phyloP scores from a whole-genome alignment of 140 eudicot species.

The Senecio squalidus region DNA sequence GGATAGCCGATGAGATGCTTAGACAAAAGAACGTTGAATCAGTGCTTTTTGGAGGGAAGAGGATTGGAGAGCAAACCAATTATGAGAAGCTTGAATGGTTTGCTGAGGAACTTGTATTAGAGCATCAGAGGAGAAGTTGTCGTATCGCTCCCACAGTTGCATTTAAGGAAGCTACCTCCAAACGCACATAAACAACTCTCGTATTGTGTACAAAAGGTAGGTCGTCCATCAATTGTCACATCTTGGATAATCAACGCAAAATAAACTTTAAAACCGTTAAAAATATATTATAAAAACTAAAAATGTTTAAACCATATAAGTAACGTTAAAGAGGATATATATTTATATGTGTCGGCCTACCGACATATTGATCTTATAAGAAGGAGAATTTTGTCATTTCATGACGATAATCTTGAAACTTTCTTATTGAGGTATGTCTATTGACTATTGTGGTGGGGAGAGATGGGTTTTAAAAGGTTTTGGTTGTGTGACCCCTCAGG shows the following conservation, averaged over 20 bases:
- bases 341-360: constrained; percentile 7
- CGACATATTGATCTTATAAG: constrained; percentile 4
- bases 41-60: constrained; percentile 66
- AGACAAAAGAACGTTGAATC: constrained; percentile 80
- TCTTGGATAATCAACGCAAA: no score
- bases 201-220: constrained; percentile 8
- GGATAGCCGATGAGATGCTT: constrained; percentile 72
- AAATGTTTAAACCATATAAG: background rate
- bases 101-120: constrained; percentile 73
- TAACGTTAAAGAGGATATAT: background rate
- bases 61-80: constrained; percentile 64
- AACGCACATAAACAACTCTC: constrained; percentile 7
- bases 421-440: background rate
- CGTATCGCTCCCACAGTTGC: constrained; percentile 92
- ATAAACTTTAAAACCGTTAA: background rate
- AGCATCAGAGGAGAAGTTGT: constrained; percentile 83
- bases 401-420: background rate
- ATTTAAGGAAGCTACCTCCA: constrained; percentile 56
- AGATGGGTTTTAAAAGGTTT: background rate
- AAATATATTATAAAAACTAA: no score
- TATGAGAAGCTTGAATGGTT: constrained; percentile 79
- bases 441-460: background rate
- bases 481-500: constrained; percentile 2
- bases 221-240: constrained; percentile 4
- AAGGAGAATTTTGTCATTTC: constrained; percentile 9